A percentile compares a stretch with the other conserved stretches of the same genome.
Conservation (phyloP, 2,329 filamentous ascomycete genomes). For the Xylaria sp. region DNA sequence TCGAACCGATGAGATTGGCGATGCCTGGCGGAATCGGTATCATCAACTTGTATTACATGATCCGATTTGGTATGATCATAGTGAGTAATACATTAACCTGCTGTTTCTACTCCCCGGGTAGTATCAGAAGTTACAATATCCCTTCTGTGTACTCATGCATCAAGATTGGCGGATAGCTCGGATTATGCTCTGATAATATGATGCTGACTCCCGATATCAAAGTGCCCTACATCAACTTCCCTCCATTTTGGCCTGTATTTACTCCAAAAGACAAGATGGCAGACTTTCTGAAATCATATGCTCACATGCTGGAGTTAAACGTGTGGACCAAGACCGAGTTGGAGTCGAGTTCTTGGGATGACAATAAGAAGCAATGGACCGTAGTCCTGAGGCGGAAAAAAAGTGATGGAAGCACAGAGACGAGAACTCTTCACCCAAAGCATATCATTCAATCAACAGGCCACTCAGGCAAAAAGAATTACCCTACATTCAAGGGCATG, state of each 20-base stretch:
- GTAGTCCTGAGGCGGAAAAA: slow-evolving; percentile 52
- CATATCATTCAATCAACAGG: slow-evolving; percentile 76
- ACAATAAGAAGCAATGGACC: slow-evolving; percentile 63
- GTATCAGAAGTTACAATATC: background rate
- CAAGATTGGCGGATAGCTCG: background rate
- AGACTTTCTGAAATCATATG: slow-evolving; percentile 73
- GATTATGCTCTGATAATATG: background rate
- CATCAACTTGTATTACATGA: slow-evolving; percentile 70
- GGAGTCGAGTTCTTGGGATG: slow-evolving; percentile 59
- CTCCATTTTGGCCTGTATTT: slow-evolving; percentile 71
- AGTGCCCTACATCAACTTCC: slow-evolving; percentile 71
- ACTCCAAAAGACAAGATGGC: slow-evolving; percentile 75
- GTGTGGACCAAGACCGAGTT: slow-evolving; percentile 68
- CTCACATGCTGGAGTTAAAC: slow-evolving; percentile 70
- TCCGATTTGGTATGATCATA: slow-evolving; percentile 67
- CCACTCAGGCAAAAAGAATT: slow-evolving; percentile 73
- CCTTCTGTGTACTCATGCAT: background rate
- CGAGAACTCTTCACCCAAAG: slow-evolving; percentile 67
- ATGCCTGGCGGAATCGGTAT: slow-evolving; percentile 71
- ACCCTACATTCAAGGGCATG: slow-evolving; percentile 67
- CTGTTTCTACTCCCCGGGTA: background rate
- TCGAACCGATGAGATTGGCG: slow-evolving; percentile 62
- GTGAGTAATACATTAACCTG: slow-evolving; percentile 23
- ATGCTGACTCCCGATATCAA: slow-evolving; percentile 7
- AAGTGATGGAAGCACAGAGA: slow-evolving; percentile 53